phyloP scores from a whole-genome alignment of 129 eudicot species.

The Lactuca saligna region DNA sequence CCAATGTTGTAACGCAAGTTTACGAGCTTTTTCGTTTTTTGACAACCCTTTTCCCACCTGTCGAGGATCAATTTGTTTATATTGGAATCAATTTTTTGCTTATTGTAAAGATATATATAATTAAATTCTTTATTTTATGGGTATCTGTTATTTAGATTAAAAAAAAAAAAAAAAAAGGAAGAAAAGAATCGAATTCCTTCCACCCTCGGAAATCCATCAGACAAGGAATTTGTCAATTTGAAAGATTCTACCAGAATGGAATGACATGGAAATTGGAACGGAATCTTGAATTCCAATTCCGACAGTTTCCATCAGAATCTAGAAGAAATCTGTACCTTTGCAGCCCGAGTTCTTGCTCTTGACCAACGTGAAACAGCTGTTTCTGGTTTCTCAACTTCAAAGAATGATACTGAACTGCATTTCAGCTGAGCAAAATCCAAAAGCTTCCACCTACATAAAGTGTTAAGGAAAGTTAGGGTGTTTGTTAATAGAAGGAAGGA shows the following conservation, averaged over 20 bases:
- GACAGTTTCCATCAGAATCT: background rate
- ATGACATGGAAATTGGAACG: too few species aligned
- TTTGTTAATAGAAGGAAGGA: too few species aligned
- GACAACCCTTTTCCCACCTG: conserved; percentile 94
- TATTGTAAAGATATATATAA: too few species aligned
- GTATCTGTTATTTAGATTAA: background rate
- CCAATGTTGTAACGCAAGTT: conserved; percentile 95
- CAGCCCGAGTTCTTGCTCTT: conserved; percentile 80
- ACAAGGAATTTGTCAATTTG: too few species aligned
- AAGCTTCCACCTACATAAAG: conserved; percentile 40
- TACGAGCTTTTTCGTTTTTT: conserved; percentile 78
- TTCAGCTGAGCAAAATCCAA: conserved; percentile 78
- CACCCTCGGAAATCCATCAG: too few species aligned
- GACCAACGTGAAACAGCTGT: conserved; percentile 84
- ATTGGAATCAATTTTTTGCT: too few species aligned
- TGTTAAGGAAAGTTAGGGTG: background rate
- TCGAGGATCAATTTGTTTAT: background rate
- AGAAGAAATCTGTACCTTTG: conserved; percentile 50
- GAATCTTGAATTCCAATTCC: too few species aligned
- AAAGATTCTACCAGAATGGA: too few species aligned
- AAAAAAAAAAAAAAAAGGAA: too few species aligned
- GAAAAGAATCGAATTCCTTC: too few species aligned
- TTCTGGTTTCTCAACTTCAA: conserved; percentile 73
- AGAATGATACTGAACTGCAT: conserved; percentile 68
- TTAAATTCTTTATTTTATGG: too few species aligned